Base-by-base conservation (phyloP, 106 monocot species). In the Platanthera zijinensis region DNA sequence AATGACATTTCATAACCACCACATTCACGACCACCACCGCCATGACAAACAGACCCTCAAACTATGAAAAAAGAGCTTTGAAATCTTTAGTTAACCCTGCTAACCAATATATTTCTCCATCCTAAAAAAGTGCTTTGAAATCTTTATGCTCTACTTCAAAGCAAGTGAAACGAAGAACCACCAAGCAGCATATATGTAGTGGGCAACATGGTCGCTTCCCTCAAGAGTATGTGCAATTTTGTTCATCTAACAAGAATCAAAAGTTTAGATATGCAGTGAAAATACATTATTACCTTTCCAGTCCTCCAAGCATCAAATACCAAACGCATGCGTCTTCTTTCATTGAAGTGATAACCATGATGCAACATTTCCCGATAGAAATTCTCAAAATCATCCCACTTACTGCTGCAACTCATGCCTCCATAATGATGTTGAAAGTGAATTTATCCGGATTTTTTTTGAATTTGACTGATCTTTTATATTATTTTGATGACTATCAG, bases 401-500 rank as follows among this genome's bases (percentile, higher is more conserved):
- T 83, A 63, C 78, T 80, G 56, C 21, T 67, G 82, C 63, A 15
- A 77, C 81, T 75, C 88, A 90, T 54, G 82, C 83, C 71, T 99
- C 99, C 78, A 94, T 84, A 88, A 99, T 92, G 52, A 83, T 92
- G 80, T 94, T 94, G 80, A 99, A 99, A 62, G 92, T 92, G 64
- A 85, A 99, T 67, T 90, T 99, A 82, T 99, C 94, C 7, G 94
- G 90, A 78, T 84, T 51, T 46, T 80, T 79, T 78, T 92, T 25
- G 70, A 79, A 74, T 51, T 81, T 57, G 57, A 69, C 73, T 85
- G 80, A 50, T 59, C 28, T 85, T 87, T 87, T 8, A 69, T 80
- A 22, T 47, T 82, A 11, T 87, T 84, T 46, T 69, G 67, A 78
- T 78, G 63, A 66, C 81, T 82, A 50, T 78, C 78, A 64, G 86